phyloP scores from a whole-genome alignment of 805 yeast genomes.

The Ogataea nitratoaversa region DNA sequence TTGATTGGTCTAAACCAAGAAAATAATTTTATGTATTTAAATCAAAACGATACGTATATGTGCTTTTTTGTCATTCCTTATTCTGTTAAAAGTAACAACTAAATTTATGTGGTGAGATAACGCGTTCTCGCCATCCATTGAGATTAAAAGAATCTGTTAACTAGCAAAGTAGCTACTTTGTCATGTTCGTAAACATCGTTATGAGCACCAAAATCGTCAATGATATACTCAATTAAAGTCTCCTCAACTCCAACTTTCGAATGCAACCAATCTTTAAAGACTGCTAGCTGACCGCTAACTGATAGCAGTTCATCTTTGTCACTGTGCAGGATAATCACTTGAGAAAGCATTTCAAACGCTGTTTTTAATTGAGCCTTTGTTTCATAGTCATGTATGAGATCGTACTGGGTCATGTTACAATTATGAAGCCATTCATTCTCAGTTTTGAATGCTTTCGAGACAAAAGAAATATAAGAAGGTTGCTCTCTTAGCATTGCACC shows the following conservation, averaged over 20 bases:
- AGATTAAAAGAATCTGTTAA: conserved; percentile 3
- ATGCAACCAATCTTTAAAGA: conserved; percentile 35
- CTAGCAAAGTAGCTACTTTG: conserved; percentile 27
- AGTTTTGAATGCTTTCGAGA: conserved; percentile 49
- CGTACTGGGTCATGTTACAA: conserved; percentile 17
- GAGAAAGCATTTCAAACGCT: conserved; percentile 7
- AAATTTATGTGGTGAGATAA: too few species aligned
- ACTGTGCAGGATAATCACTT: conserved; percentile 53
- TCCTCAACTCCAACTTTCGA: conserved; percentile 1
- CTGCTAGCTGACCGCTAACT: conserved; percentile 43
- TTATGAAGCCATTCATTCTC: conserved; percentile 12
- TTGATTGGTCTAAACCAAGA: conserved; percentile 55
- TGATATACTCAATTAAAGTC: conserved; percentile 15
- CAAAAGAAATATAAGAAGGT: conserved; percentile 53
- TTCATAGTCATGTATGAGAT: background rate
- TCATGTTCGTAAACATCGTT: conserved; percentile 54
- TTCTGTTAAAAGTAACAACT: too few species aligned
- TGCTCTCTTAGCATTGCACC: conserved; percentile 51
- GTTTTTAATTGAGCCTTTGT: conserved; percentile 1
- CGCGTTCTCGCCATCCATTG: too few species aligned
- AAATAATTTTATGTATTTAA: background rate
- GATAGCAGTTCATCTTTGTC: conserved; percentile 58
- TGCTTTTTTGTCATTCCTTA: too few species aligned
- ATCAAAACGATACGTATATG: too few species aligned
- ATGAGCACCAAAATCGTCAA: conserved; percentile 53